These are phyloP conservation scores for Kondoa subrosea DNA, from an alignment of 768 basidiomycete species.

Conservation along the genomic window DNA sequence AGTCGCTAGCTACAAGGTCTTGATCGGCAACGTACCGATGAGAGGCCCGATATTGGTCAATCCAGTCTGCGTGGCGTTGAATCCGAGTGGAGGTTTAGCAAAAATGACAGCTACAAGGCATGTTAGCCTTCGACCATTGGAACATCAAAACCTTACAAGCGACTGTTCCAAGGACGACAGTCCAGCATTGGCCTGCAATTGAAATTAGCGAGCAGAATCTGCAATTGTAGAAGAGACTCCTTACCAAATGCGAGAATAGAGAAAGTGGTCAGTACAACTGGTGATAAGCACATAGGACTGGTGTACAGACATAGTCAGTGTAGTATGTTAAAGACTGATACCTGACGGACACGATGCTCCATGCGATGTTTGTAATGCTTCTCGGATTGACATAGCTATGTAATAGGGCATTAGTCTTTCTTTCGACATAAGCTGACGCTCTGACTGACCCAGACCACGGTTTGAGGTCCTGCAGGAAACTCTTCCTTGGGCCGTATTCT, in stretches of 20 bases:
- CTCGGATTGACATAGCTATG: not conserved
- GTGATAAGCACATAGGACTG: not conserved
- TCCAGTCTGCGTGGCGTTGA: not conserved
- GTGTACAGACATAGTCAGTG: not conserved
- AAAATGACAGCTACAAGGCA: not conserved
- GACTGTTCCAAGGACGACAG: not conserved
- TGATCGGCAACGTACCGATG: not conserved
- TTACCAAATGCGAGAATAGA: not conserved
- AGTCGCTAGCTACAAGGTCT: not conserved
- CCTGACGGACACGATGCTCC: not conserved
- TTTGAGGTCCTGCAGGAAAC: not conserved
- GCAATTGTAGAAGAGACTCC: too few relatives aligned
- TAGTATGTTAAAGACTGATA: not conserved
- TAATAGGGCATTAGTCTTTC: not conserved
- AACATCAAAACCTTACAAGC: not conserved
- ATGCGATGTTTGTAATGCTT: not conserved
- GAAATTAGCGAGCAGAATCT: too few relatives aligned
- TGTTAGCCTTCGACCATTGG: not conserved
- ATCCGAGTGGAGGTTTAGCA: not conserved
- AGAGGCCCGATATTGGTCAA: not conserved
- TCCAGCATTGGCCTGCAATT: not conserved
- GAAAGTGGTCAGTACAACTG: not conserved
- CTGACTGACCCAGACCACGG: not conserved
- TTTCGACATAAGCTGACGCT: not conserved
- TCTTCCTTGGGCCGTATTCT: not conserved